Evolutionary conservation across 2,329 filamentous ascomycete genomes (phyloP), one percentile per base, ranked within the genome.

Genomic region (Nigrograna mackinnonii): DNA sequence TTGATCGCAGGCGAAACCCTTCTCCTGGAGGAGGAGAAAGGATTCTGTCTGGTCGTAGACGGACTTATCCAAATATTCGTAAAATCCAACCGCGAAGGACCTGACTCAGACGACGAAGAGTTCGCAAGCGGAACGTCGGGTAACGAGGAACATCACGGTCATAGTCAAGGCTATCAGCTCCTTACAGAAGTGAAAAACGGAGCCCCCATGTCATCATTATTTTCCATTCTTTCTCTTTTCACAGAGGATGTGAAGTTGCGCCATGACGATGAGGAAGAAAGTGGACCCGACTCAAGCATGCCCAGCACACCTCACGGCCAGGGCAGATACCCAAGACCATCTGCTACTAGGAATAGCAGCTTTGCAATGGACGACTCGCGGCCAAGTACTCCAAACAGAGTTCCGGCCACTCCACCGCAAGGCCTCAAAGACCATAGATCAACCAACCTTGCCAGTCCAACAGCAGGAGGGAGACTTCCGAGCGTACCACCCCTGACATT

Each of bases 171-270:
- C 22, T 99, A 99, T 60, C 94, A 97, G 65, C 79, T 99, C 28
- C 77, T 99, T 40, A 99, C 94, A 0, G 95, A 99, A 69, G 92
- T 99, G 39, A 95, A 94, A 60, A 99, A 99, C 58, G 94, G 94
- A 12, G 91, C 94, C 1, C 92, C 95, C 1, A 96, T 99, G 92
- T 99, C 94, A 4, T 99, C 94, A 0, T 72, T 99, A 2, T 99
- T 99, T 68, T 97, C 94, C 1, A 96, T 99, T 54, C 83, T 99
- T 70, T 95, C 92, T 2, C 76, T 99, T 0, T 99, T 99, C 62
- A 99, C 94, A 3, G 94, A 99, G 66, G 91, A 96, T 59, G 84
- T 99, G 39, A 87, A 88, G 52, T 74, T 99, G 22, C 82, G 84
- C 17, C 78, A 85, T 49, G 81, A 85, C 1, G 77, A 79, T 32